Base-by-base conservation (phyloP, 129 eudicot species). In the Tagetes erecta region DNA sequence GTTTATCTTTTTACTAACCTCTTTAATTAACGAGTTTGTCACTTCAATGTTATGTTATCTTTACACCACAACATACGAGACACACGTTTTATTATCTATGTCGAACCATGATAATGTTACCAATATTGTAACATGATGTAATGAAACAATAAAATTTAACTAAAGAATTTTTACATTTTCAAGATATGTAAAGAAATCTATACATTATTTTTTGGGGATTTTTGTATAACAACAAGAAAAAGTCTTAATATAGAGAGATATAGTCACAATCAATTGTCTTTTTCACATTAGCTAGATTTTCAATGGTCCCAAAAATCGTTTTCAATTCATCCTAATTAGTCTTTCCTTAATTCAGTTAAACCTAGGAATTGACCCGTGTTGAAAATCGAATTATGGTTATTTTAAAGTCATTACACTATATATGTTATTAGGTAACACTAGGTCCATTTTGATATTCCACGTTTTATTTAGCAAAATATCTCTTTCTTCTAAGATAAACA, bases 211-310 rank as follows among this genome's bases (percentile, higher is more conserved):
- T 20, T 20, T 20, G 27, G 27, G 27, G 27, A 20, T 44, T 44
- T 44, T 20, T 56, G 20, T 30, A 27, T 2, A 30, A 56, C 62
- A 56, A 27, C 20, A 55, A 27, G 37, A 27, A 56, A 56, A 56
- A 27, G 36, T 20, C 62, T 20, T 56, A 27, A 56, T 27, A 10
- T 0, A 6, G 8, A 27, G 10, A 27, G 10, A 20, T 5, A 56
- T 31, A 36, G 62, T 56, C 62, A 27, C 36, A 5, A 56, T 6
- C 35, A 56, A 20, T 56, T 5, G 30, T 56, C 62, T 31, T 56
- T 56, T 55, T 56, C 36, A 35, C 62, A 27, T 56, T 56, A 5
- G 35, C 36, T 56, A 56, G 62, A 56, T 56, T 56, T 56, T 56
- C 62, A 6, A 30, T 27, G 62, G 62, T 56, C 62, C 62, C 62